Evolutionary conservation across 495 filamentous ascomycete species (phyloP).

Genomic region (Hypoxylon rickii): DNA sequence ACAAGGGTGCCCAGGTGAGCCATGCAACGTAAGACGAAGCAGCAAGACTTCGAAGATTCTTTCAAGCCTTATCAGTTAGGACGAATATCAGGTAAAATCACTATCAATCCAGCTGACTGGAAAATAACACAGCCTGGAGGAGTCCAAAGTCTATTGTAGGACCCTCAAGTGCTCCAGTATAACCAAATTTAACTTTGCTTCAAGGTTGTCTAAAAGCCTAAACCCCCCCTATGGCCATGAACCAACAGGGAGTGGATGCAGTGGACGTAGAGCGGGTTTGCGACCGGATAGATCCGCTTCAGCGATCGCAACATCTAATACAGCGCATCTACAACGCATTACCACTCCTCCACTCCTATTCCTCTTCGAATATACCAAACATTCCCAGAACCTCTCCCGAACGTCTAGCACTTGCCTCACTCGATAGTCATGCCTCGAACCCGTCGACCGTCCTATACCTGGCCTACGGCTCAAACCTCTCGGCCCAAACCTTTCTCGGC

Average conservation of each 20-base stretch:
- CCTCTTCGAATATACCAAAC: conserved; percentile 20
- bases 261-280: conserved; percentile 11
- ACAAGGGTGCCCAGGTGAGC: no score
- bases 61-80: no score
- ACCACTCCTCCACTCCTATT: neutral
- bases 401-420: conserved; percentile 32
- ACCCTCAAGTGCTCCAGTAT: no score
- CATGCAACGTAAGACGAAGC: no score
- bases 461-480: conserved; percentile 93
- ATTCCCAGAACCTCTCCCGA: conserved; percentile 36
- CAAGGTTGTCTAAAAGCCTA: no score
- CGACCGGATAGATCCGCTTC: conserved; percentile 4
- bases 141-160: no score
- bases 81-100: no score
- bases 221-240: conserved; percentile 20
- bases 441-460: conserved; percentile 77
- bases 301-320: conserved; percentile 22
- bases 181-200: no score
- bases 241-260: conserved; percentile 4
- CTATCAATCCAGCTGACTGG: no score
- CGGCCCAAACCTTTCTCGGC: conserved; percentile 73
- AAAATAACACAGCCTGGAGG: no score
- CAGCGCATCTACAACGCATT: conserved; percentile 20
- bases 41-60: no score
- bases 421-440: conserved; percentile 5